Conservation (phyloP, 2,329 filamentous ascomycete genomes). For the Sarocladium kiliense region DNA sequence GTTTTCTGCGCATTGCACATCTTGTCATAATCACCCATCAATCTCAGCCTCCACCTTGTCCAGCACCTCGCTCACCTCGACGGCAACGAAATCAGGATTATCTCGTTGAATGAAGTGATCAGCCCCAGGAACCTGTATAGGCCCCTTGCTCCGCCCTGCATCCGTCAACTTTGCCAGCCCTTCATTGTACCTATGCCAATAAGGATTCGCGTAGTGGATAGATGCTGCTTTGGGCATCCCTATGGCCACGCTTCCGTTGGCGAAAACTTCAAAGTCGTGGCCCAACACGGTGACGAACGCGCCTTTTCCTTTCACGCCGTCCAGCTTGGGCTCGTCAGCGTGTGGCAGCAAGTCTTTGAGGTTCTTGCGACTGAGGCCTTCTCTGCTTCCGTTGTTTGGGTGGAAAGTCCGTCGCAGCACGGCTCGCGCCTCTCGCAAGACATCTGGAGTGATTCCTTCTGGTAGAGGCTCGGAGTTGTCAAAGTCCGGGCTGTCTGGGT, state of each 20-base stretch:
- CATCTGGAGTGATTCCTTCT: slow-evolving; percentile 8
- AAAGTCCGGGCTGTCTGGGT: slow-evolving; percentile 44
- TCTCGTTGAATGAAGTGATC: slow-evolving; percentile 42
- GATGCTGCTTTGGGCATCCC: slow-evolving; percentile 25
- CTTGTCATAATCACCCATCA: too few relatives aligned
- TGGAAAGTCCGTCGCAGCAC: slow-evolving; percentile 15
- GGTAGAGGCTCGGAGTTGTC: slow-evolving; percentile 20
- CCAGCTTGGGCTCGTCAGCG: slow-evolving; percentile 11
- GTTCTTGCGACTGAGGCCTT: slow-evolving; percentile 17
- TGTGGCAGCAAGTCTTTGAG: slow-evolving; percentile 15
- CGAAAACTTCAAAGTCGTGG: slow-evolving; percentile 18
- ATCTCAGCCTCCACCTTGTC: neutral
- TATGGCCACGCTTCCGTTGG: slow-evolving; percentile 9
- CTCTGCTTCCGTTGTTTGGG: slow-evolving; percentile 15
- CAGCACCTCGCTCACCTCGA: neutral
- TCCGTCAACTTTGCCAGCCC: slow-evolving; percentile 40
- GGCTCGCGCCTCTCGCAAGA: slow-evolving; percentile 12
- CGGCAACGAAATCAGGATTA: slow-evolving; percentile 27
- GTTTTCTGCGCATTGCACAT: too few relatives aligned
- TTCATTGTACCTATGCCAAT: slow-evolving; percentile 49
- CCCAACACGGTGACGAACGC: slow-evolving; percentile 19
- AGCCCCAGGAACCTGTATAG: slow-evolving; percentile 13
- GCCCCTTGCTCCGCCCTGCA: slow-evolving; percentile 27
- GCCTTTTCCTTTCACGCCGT: neutral
- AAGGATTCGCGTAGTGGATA: slow-evolving; percentile 46